Evolutionary conservation across 2,329 filamentous ascomycete species (phyloP).

Genomic region (Teratosphaeriaceae sp.): DNA sequence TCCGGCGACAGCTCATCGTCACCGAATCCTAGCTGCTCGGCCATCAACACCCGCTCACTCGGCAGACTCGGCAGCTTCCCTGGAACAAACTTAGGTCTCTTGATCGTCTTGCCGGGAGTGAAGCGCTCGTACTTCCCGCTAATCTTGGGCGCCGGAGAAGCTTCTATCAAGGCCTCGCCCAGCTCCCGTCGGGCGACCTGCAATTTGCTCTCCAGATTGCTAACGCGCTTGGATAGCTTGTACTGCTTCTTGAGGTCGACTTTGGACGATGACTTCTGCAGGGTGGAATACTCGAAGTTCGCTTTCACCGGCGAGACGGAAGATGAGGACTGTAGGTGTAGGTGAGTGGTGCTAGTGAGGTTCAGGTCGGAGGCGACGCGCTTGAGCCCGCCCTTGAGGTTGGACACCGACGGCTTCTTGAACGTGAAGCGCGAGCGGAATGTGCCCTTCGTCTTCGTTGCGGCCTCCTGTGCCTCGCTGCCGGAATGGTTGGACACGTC

Average conservation of each 20-base stretch:
- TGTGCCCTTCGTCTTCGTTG: constrained; percentile 10
- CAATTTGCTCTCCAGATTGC: constrained; percentile 54
- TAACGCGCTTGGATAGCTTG: constrained; percentile 54
- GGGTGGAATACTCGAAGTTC: constrained; percentile 17
- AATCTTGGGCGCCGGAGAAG: constrained; percentile 33
- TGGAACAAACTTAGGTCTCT: constrained; percentile 27
- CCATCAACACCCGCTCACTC: constrained; percentile 32
- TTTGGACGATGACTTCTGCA: constrained; percentile 46
- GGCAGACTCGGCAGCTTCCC: constrained; percentile 32
- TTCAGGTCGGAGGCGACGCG: constrained; percentile 28
- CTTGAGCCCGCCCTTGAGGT: constrained; percentile 27
- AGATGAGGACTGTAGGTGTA: constrained; percentile 32
- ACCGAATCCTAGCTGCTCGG: constrained; percentile 17
- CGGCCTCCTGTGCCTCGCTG: constrained; percentile 17
- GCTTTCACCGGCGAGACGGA: constrained; percentile 27
- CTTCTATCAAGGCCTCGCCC: constrained; percentile 40
- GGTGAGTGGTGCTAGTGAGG: too few species aligned
- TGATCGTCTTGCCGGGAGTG: constrained; percentile 25
- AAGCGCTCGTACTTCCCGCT: constrained; percentile 31
- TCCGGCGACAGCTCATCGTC: constrained; percentile 8
- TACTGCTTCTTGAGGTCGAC: constrained; percentile 52
- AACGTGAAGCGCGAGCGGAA: constrained; percentile 21
- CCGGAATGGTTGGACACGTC: constrained; percentile 10
- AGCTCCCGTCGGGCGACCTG: constrained; percentile 50
- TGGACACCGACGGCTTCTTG: constrained; percentile 27